Evolutionary conservation across 2,329 filamentous ascomycete species (phyloP), one percentile per base, ranked within the genome.

Genomic region (Paracoccidioides lutzii): DNA sequence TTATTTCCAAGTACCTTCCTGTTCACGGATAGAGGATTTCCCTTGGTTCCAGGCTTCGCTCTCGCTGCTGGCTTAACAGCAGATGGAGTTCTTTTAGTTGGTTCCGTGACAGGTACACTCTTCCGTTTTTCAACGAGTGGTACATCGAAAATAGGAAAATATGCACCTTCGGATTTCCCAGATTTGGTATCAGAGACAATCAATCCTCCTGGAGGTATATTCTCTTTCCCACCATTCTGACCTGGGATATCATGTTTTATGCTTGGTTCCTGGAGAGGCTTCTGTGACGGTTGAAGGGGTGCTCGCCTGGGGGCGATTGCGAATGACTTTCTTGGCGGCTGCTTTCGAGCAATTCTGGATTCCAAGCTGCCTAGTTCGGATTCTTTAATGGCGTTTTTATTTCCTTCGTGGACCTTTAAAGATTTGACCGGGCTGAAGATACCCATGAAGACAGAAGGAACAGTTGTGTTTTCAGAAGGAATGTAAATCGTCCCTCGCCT

Each of bases 141-240:
- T 28, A 43, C 48, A 56, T 64, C 54, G 48, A 54, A 46, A 41
- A 58, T 38, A 46, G 56, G 53, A 41, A 55, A 51, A 55, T 41
- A 57, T 54, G 35, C 43, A 44, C 59, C 58, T 33, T 43, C 51
- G 30, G 43, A 46, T 37, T 64, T 64, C 1, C 55, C 58, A 37
- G 66, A 64, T 49, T 60, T 50, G 9, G 58, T 55, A 38, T 28
- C 40, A 28, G 45, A 32, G 40, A 55, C 41, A 12, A 61, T 28
- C 10, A 63, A 35, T 37, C 59, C 53, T 3, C 75, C 75, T 0
- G 81, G 81, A 12, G 80, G 80, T 4, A 82, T 63, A 59, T 84
- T 85, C 65, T 84, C 81, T 61, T 85, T 85, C 5, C 81, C 81
- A 4, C 75, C 75, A 38, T 78, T 78, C 51, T 74, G 73, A 30